Base-by-base conservation (phyloP, 2,329 filamentous ascomycete genomes). In the Nannizziopsis barbatae region DNA sequence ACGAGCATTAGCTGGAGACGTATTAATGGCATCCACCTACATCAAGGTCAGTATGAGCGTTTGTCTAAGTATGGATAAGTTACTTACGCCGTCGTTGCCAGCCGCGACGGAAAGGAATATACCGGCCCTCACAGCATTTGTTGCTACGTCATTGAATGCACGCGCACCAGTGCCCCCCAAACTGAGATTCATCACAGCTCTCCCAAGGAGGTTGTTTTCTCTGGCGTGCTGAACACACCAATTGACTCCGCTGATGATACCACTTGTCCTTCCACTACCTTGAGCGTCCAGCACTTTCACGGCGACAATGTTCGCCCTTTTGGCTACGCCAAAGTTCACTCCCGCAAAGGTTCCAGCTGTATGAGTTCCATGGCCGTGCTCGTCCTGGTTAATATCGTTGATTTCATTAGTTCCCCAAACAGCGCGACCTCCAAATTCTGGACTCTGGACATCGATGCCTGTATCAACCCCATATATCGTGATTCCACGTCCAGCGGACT, bases 211-310 rank as follows among this genome's bases (percentile, higher is more conserved):
- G 15, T 57, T 57, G 50, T 63, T 63, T 50, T 38, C 50, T 33
- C 53, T 58, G 43, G 62, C 62, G 49, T 65, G 57, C 32, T 61
- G 60, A 47, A 56, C 61, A 42, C 62, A 62, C 61, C 61, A 68
- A 36, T 64, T 58, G 57, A 77, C 73, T 12, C 73, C 75, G n/a
- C 66, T 60, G 52, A 78, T 67, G 52, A 74, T 71, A 53, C 68
- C 65, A 18, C 65, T 62, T 40, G 63, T 65, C 15, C 63, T 69
- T 27, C 74, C 74, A 42, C 65, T 64, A 37, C 71, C 70, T 11
- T 70, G 57, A 30, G 62, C 64, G 40, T 68, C 68, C 17, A 75
- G 65, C 52, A 65, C 72, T 59, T 75, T 76, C 50, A 79, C 70
- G 42, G 72, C 72, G 33, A 69, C 56, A 15, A 69, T 51, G 17